These are phyloP conservation scores for Dactylis glomerata DNA, from an alignment of 176 grass and related monocot genomes.

Conservation along the genomic window DNA sequence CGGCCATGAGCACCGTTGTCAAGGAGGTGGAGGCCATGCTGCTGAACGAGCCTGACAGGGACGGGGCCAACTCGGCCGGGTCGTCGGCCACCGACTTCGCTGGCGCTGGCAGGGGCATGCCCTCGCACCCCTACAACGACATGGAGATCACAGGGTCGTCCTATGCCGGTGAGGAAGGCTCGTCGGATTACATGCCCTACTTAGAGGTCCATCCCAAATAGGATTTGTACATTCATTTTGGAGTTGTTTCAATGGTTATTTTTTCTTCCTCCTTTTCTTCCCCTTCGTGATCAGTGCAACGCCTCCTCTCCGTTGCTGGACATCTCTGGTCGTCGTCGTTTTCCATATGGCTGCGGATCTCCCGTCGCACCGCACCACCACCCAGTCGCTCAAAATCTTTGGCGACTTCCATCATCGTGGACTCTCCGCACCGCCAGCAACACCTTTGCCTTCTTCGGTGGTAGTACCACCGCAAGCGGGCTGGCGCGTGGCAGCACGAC, in stretches of 20 bases:
- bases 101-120: slow-evolving; percentile 14
- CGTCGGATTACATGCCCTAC: slow-evolving; percentile 43
- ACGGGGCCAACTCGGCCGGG: background rate
- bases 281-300: too few species aligned
- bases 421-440: too few species aligned
- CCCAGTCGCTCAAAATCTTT: too few species aligned
- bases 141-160: slow-evolving; percentile 28
- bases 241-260: background rate
- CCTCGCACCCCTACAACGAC: slow-evolving; percentile 33
- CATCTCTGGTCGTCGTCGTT: too few species aligned
- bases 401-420: too few species aligned
- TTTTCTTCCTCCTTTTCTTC: too few species aligned
- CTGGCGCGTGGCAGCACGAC: too few species aligned
- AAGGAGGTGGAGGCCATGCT: slow-evolving; percentile 65
- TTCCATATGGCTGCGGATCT: too few species aligned
- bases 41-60: slow-evolving; percentile 30
- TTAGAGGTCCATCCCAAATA: slow-evolving; percentile 48
- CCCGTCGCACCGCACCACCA: too few species aligned
- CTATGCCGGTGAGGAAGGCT: background rate
- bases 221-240: background rate
- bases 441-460: too few species aligned
- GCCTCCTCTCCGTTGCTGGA: too few species aligned
- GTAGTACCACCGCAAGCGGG: too few species aligned
- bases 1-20: slow-evolving; percentile 39
- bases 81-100: slow-evolving; percentile 41